A percentile compares a stretch with the other conserved stretches of the same genome.
These are phyloP conservation scores for Thecaphora frezii DNA, from an alignment of 1,284 basidiomycete species.

Conservation along the genomic window DNA sequence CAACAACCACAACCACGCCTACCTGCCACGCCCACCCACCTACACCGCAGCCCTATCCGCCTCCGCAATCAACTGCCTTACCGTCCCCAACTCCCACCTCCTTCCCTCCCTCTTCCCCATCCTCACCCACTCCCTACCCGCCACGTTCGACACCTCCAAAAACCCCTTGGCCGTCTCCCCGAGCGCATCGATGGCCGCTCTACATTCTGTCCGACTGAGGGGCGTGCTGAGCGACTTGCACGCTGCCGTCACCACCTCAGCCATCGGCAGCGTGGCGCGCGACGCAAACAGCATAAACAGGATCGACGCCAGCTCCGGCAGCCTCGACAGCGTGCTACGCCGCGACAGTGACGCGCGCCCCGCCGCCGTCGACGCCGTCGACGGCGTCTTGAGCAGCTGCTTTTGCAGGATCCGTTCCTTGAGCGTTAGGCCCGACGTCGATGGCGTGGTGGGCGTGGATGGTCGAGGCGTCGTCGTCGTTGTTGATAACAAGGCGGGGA, in stretches of 20 bases:
- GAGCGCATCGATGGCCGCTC: constrained; percentile 23
- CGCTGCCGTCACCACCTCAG: constrained; percentile 27
- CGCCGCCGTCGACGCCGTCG: neutral
- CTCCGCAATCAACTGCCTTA: neutral
- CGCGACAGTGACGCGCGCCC: constrained; percentile 13
- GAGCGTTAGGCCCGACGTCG: constrained; percentile 15
- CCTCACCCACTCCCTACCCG: constrained; percentile 2
- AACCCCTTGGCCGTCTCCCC: constrained; percentile 35
- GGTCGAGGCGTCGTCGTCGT: neutral
- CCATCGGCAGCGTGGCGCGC: constrained; percentile 27
- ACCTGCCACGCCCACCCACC: too few relatives aligned
- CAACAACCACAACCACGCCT: too few relatives aligned
- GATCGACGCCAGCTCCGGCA: constrained; percentile 37
- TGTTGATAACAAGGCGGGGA: neutral
- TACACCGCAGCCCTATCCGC: too few relatives aligned
- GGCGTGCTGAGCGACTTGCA: constrained; percentile 31
- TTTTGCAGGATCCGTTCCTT: constrained; percentile 43
- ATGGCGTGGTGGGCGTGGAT: neutral
- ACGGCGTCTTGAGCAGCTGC: constrained; percentile 20
- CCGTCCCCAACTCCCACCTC: neutral
- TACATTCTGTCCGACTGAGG: constrained; percentile 33
- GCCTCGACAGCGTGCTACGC: constrained; percentile 27
- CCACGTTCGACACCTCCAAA: constrained; percentile 17
- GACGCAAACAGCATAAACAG: constrained; percentile 43
- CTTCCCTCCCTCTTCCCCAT: neutral